Base-by-base conservation (phyloP, 495 filamentous ascomycete genomes). In the Xylaria curta region DNA sequence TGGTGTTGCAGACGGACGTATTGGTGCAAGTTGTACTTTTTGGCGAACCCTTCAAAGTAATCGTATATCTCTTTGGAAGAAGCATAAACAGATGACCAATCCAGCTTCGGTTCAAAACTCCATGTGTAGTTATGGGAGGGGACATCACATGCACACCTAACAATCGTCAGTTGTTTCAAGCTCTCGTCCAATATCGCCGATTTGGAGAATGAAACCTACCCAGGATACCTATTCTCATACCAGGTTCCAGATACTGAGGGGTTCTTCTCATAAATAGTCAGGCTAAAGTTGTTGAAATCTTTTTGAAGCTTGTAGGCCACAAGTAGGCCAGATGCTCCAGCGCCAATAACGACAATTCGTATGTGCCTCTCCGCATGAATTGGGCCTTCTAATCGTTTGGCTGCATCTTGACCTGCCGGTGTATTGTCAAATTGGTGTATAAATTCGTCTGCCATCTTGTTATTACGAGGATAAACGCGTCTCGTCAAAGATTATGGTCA, bases 181-280 rank as follows among this genome's bases (percentile, higher is more conserved):
- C 8, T 3, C 3, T 31, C 19, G 54, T 21, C 10, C 15, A 49
- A 6, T 9, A 19, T 3, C 17, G 0, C 46, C 8, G 7, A 19
- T 17, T 36, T 19, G 38, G 7, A 63, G 36, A 12, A 72, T 42
- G 24, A 72, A 53, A 51, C 77, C 58, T 83, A 87, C 19, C 89
- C 88, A 0, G 88, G 86, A 72, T 91, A 91, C 66, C 79, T 78
- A 66, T 91, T 91, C 75, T 89, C 88, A 33, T 83, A 86, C 89
- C 89, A 92, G 0, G 89, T 90, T 0, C 90, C 89, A 42, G 87
- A 86, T 46, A 90, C 78, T 49, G 86, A 86, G 1, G 75, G 76
- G 59, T 91, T 91, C 80, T 91, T 91, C 73, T 92, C 89, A 70
- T 89, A 92, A 12, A 90, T 83, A 10, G 44, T 72, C 36, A 77